Evolutionary conservation across 2,329 filamentous ascomycete genomes (phyloP).

Genomic region (Chaetomiaceae sp.): DNA sequence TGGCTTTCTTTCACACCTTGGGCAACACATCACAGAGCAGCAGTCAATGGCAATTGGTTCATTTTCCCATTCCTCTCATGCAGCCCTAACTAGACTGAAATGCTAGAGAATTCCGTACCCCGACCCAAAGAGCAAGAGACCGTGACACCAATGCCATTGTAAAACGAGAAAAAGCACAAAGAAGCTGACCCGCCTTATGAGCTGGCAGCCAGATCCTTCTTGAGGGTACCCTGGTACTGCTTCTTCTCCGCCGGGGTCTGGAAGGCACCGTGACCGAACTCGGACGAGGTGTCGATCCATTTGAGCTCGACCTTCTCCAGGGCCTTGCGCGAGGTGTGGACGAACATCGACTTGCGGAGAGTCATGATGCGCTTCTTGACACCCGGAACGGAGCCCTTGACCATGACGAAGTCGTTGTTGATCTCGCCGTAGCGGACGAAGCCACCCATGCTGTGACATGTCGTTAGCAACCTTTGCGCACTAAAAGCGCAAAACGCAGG

Average conservation of each 20-base stretch:
- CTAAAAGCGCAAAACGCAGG: neutral
- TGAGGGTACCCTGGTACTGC: conserved; percentile 95
- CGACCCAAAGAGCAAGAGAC: conserved; percentile 30
- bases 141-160: conserved; percentile 53
- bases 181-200: conserved; percentile 32
- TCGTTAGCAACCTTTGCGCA: conserved; percentile 11
- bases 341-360: conserved; percentile 97
- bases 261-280: conserved; percentile 99
- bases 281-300: conserved; percentile 99
- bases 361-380: conserved; percentile 99
- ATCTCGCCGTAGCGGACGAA: conserved; percentile 99
- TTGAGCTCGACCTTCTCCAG: conserved; percentile 99
- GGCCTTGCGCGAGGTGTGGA: conserved; percentile 89
- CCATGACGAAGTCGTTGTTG: conserved; percentile 96
- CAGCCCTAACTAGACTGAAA: conserved; percentile 29
- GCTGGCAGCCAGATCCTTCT: conserved; percentile 76
- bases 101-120: conserved; percentile 26
- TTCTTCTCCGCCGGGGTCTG: conserved; percentile 98
- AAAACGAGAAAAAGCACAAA: conserved; percentile 35
- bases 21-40: conserved; percentile 1
- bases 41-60: conserved; percentile 27
- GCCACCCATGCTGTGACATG: conserved; percentile 73
- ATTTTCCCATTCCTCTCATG: conserved; percentile 30
- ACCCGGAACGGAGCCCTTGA: conserved; percentile 97
- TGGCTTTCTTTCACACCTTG: neutral